phyloP scores from a whole-genome alignment of 352 stramenopile genomes.

The Phytophthora multivora region DNA sequence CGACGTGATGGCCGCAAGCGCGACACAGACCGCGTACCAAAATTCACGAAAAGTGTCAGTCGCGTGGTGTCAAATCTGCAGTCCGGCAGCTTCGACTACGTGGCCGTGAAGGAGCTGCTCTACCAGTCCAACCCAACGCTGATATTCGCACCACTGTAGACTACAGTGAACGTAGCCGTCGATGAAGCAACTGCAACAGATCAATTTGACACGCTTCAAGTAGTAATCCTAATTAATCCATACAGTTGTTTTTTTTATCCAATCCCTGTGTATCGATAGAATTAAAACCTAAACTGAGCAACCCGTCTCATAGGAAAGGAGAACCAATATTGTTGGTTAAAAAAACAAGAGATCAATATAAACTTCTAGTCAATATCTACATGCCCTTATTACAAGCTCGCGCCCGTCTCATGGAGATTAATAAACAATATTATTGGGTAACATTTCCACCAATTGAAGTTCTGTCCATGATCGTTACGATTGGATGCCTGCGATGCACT shows the following conservation, averaged over 20 bases:
- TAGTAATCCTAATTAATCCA: constrained; percentile 1
- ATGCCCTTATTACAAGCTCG: no score
- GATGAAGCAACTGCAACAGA: constrained; percentile 13
- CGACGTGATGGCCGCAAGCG: constrained; percentile 58
- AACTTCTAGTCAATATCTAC: no score
- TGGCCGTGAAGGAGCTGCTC: constrained; percentile 72
- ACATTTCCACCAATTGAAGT: not conserved
- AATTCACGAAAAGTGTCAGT: constrained; percentile 61
- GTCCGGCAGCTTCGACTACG: constrained; percentile 72
- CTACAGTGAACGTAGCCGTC: no score
- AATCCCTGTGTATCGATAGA: no score
- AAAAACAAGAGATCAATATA: no score
- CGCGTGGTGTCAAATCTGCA: constrained; percentile 63
- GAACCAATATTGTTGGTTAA: no score
- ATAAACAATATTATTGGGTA: no score
- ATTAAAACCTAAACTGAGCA: no score
- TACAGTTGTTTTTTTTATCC: not conserved
- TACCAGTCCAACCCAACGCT: constrained; percentile 72
- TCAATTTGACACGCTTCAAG: not conserved
- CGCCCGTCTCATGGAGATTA: no score
- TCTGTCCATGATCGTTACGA: constrained; percentile 12
- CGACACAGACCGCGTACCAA: constrained; percentile 44
- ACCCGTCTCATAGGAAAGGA: no score
- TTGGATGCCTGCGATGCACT: constrained; percentile 22
- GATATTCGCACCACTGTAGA: constrained; percentile 60